These are phyloP conservation scores for Sequoia sempervirens DNA, from an alignment of 75 land plant genomes.

Conservation along the genomic window DNA sequence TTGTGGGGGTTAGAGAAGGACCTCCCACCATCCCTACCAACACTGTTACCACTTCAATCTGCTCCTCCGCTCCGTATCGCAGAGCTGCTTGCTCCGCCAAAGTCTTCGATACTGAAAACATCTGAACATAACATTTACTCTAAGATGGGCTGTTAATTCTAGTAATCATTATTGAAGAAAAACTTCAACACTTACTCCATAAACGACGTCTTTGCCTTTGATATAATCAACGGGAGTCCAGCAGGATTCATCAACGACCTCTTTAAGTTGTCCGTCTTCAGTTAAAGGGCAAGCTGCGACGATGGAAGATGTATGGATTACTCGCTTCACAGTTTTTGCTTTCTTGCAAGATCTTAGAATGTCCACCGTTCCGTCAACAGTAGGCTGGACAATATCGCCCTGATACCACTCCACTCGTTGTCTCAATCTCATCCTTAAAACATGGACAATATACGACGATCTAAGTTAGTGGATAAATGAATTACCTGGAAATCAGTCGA, in stretches of 20 bases:
- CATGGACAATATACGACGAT: too few species aligned
- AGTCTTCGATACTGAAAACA: not conserved
- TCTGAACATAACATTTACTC: not conserved
- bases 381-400: not conserved
- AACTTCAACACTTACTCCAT: not conserved
- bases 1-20: conserved; percentile 5
- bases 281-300: not conserved
- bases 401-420: not conserved
- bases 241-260: not conserved
- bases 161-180: not conserved
- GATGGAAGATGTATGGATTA: not conserved
- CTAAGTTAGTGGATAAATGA: not conserved
- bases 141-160: not conserved
- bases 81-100: not conserved
- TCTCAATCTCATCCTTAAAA: not conserved
- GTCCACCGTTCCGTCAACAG: not conserved
- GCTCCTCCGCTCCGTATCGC: not conserved
- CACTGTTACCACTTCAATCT: not conserved
- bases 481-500: conserved; percentile 9
- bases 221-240: not conserved
- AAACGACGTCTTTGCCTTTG: not conserved
- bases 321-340: not conserved
- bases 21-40: conserved; percentile 13
- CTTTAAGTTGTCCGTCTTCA: not conserved
- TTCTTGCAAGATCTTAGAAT: not conserved